phyloP scores from a whole-genome alignment of 805 yeast genomes.

The Nakazawaea laoshanensis region DNA sequence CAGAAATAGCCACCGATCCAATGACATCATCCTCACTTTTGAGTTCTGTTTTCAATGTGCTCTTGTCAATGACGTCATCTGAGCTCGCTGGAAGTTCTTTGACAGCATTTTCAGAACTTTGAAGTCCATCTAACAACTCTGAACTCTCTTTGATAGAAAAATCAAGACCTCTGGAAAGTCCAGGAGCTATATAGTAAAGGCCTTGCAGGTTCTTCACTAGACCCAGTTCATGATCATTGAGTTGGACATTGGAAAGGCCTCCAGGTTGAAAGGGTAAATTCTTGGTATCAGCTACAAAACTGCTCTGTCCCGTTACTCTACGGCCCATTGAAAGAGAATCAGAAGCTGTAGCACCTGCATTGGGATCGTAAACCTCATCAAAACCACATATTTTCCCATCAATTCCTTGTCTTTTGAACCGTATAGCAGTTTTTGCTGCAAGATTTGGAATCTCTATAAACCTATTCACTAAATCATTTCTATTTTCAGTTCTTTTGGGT shows the following conservation, averaged over 20 bases:
- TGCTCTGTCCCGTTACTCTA: conserved; percentile 48
- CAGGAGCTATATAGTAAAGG: conserved; percentile 75
- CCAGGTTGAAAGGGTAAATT: conserved; percentile 92
- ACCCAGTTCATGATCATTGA: conserved; percentile 25
- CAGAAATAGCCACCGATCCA: too few species aligned
- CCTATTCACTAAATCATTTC: conserved; percentile 25
- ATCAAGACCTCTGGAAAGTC: conserved; percentile 68
- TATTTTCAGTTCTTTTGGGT: too few species aligned
- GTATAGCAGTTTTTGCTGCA: conserved; percentile 52
- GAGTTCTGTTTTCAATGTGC: too few species aligned
- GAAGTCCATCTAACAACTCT: too few species aligned
- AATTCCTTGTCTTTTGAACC: conserved; percentile 70
- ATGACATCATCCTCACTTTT: too few species aligned
- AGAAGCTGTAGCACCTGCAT: conserved; percentile 41
- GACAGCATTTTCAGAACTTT: neutral
- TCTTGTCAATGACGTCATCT: too few species aligned
- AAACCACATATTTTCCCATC: conserved; percentile 58
- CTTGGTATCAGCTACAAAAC: conserved; percentile 57
- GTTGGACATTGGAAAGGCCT: conserved; percentile 35
- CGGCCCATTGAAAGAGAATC: conserved; percentile 71
- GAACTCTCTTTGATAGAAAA: too few species aligned
- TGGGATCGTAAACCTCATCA: conserved; percentile 50
- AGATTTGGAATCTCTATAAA: conserved; percentile 53
- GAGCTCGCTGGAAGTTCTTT: too few species aligned
- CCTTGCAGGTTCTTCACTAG: conserved; percentile 69